Percentiles rank a stretch among this genome's conserved stretches.
phyloP scores from a whole-genome alignment of 1,284 basidiomycete species.

The Boletellus deceptivus region DNA sequence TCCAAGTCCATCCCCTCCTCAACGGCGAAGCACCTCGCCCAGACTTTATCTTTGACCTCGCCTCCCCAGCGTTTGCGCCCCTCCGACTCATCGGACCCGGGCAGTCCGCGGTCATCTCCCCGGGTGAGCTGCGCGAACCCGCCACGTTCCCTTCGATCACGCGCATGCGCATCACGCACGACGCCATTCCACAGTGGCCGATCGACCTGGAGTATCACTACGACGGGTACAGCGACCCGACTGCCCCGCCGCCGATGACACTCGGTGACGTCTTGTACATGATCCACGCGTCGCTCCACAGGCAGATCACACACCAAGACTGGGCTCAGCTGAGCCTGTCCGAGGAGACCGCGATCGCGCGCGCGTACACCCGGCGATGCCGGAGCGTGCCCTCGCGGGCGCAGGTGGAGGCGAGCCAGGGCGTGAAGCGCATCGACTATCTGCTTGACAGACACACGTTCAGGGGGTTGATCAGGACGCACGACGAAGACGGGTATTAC shows the following conservation, averaged over 20 bases:
- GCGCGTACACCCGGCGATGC: conserved; percentile 57
- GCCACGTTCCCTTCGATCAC: conserved; percentile 58
- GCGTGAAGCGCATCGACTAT: conserved; percentile 61
- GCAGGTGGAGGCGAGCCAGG: conserved; percentile 45
- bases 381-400: conserved; percentile 39
- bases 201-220: conserved; percentile 48
- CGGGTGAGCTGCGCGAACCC: conserved; percentile 46
- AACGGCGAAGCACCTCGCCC: conserved; percentile 49
- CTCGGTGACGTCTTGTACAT: conserved; percentile 56
- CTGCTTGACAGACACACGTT: conserved; percentile 51
- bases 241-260: conserved; percentile 45
- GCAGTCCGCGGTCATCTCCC: conserved; percentile 36
- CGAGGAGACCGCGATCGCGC: conserved; percentile 45
- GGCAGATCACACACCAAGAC: conserved; percentile 53
- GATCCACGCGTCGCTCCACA: conserved; percentile 51
- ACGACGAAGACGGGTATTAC: conserved; percentile 38
- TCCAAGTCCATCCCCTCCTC: conserved; percentile 56
- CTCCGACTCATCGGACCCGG: conserved; percentile 39
- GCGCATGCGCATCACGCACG: conserved; percentile 56
- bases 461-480: conserved; percentile 48
- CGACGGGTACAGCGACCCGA: conserved; percentile 14
- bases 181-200: conserved; percentile 59
- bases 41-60: conserved; percentile 57
- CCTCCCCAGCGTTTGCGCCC: conserved; percentile 45
- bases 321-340: conserved; percentile 46